phyloP scores from a whole-genome alignment of 176 grass and related monocot genomes.

The Themeda triandra region DNA sequence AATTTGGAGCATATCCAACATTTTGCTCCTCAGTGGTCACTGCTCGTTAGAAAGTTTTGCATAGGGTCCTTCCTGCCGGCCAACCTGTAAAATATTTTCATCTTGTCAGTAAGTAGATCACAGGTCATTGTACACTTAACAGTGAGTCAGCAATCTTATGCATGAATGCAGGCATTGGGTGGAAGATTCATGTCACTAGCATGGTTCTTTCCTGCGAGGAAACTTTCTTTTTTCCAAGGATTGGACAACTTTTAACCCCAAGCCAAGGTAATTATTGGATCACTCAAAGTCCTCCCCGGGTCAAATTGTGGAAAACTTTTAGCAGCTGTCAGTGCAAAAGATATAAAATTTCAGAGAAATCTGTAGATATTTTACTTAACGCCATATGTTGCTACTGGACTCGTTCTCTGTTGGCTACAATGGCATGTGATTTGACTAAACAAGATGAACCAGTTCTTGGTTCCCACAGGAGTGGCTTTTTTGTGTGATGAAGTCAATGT shows the following conservation, averaged over 20 bases:
- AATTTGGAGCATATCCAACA: too few relatives aligned
- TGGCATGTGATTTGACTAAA: conserved; percentile 5
- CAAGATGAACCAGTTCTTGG: conserved; percentile 11
- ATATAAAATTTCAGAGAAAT: conserved; percentile 24
- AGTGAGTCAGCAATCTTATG: background rate
- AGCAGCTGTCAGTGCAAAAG: background rate
- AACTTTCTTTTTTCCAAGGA: background rate
- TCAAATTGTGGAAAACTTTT: conserved; percentile 16
- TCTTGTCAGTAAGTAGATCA: conserved; percentile 7
- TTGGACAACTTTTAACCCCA: background rate
- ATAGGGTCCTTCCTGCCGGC: background rate
- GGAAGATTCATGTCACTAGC: conserved; percentile 36
- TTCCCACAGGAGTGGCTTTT: background rate
- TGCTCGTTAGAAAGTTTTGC: background rate
- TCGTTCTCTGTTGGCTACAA: background rate
- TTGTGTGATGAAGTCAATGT: background rate
- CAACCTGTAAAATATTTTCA: conserved; percentile 8
- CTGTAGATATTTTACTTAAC: background rate
- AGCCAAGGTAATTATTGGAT: background rate
- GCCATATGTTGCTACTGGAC: background rate
- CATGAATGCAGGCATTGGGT: conserved; percentile 13
- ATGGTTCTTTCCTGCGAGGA: conserved; percentile 17
- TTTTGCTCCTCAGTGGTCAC: background rate
- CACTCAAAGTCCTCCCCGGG: background rate
- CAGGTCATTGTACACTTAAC: conserved; percentile 16